These are phyloP conservation scores for Hericium coralloides DNA, from an alignment of 768 basidiomycete species.

Conservation along the genomic window DNA sequence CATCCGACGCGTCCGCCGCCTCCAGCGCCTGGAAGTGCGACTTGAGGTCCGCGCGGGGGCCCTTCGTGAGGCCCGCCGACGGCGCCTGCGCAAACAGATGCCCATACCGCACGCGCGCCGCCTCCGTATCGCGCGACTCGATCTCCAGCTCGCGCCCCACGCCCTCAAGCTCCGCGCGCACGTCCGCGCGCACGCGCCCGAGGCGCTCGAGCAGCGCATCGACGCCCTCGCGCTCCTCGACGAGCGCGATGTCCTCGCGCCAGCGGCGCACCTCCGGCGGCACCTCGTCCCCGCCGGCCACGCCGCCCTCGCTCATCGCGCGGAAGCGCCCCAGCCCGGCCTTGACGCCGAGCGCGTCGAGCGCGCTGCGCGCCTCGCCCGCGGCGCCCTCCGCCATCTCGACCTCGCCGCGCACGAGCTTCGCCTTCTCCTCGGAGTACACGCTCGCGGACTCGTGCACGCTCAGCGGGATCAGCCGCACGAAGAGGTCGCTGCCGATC, in stretches of 20 bases:
- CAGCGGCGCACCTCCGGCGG: constrained; percentile 64
- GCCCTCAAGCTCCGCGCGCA: constrained; percentile 51
- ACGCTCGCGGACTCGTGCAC: constrained; percentile 95
- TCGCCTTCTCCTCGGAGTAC: constrained; percentile 98
- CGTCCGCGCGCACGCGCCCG: constrained; percentile 45
- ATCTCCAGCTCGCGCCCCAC: constrained; percentile 62
- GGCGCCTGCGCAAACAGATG: constrained; percentile 85
- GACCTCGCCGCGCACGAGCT: constrained; percentile 80
- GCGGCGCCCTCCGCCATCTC: constrained; percentile 83
- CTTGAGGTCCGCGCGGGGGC: constrained; percentile 71
- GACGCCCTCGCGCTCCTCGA: constrained; percentile 64
- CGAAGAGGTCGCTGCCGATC: constrained; percentile 88
- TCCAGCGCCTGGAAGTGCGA: constrained; percentile 62
- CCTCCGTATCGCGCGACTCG: constrained; percentile 85
- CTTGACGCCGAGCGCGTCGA: constrained; percentile 79
- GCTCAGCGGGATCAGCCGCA: constrained; percentile 79
- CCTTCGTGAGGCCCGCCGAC: constrained; percentile 61
- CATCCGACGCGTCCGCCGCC: constrained; percentile 71
- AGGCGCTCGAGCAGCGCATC: constrained; percentile 54
- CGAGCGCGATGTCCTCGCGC: constrained; percentile 61
- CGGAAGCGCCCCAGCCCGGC: constrained; percentile 59
- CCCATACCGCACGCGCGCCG: constrained; percentile 78
- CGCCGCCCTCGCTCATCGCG: constrained; percentile 58
- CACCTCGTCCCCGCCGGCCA: constrained; percentile 56
- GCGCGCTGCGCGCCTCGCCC: constrained; percentile 63